Base-by-base conservation (phyloP, 352 stramenopile species). In the Globisporangium iwayamae region DNA sequence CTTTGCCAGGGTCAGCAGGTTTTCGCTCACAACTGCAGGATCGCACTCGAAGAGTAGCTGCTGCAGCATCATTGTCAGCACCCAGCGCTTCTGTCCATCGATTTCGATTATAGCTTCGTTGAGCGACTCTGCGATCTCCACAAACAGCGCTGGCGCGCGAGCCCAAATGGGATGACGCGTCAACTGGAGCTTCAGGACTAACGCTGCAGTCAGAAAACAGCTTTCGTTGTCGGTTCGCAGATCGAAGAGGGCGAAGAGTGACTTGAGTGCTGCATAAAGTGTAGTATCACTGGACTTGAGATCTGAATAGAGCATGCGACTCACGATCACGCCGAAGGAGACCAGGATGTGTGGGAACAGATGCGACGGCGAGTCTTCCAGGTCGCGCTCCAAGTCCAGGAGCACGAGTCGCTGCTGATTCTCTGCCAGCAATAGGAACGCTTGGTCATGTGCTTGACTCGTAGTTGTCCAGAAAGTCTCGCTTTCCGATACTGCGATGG, bases 21-120 rank as follows among this genome's bases (percentile, higher is more conserved):
- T n/a, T 32, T 50, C 10, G 3, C 53, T 4, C 0, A 85, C 53
- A 1, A 83, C 62, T 0, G 38, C 28, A 11, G 36, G 36, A 50
- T 83, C 69, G 53, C 75, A 80, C 60, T 87, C 75, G 28, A 87
- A 71, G 9, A 89, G 52, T 9, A 87, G 51, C 11, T 85, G 71
- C 54, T 82, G 72, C 34, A 85, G 60, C 20, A 70, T 51, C 20
- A 77, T 79, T 20, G 46, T 65, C 13, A 65, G 32, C 28, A 69
- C 43, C 75, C 75, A 86, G 53, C 68, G 68, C 48, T 68, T 63
- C 7, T 64, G 61, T 11, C 22, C 20, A 6, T 75, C 63, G 0
- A 59, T 46, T 60, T 79, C 70, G 10, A 81, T 16, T 6, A 68
- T 30, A 4, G 48, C 41, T 51, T 78, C 72, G 1, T 51, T 70